A percentile compares a stretch with the other conserved stretches of the same genome.
Conservation (phyloP, 1,139 yeast genomes). For the Hemisphaericaspora lyxosophila region DNA sequence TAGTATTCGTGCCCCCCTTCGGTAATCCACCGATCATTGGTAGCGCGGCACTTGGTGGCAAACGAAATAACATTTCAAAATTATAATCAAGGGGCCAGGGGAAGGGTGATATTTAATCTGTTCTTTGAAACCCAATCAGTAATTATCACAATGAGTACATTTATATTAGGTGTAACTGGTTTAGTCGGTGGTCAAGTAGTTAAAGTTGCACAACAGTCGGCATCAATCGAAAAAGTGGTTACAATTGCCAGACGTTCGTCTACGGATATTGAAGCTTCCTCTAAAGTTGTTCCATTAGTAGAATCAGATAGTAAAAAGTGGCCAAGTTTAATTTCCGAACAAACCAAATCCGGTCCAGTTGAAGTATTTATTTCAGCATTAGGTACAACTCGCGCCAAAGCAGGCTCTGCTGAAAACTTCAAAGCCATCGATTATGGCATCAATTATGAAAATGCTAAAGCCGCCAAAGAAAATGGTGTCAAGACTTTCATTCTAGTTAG, state of each 20-base stretch:
- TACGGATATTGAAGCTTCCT: conserved; percentile 4
- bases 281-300: conserved; percentile 30
- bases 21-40: too few relatives aligned
- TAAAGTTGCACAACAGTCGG: conserved; percentile 32
- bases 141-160: conserved; percentile 25
- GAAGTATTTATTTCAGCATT: conserved; percentile 55
- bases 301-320: conserved; percentile 44
- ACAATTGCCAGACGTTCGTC: conserved; percentile 49
- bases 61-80: too few relatives aligned
- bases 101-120: too few relatives aligned
- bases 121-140: too few relatives aligned
- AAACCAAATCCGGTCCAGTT: conserved; percentile 17
- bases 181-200: conserved; percentile 54
- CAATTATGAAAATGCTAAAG: conserved; percentile 62
- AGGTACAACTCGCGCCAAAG: conserved; percentile 73
- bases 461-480: conserved; percentile 67
- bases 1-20: too few relatives aligned
- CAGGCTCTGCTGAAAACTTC: conserved; percentile 69
- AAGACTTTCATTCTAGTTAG: conserved; percentile 65
- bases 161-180: conserved; percentile 63
- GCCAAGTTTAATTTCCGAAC: conserved; percentile 27
- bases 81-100: too few relatives aligned
- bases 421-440: conserved; percentile 68
- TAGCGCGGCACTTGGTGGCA: too few relatives aligned
- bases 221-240: conserved; percentile 30